Conservation (phyloP, 2,329 filamentous ascomycete species). For the Fusarium sp. region DNA sequence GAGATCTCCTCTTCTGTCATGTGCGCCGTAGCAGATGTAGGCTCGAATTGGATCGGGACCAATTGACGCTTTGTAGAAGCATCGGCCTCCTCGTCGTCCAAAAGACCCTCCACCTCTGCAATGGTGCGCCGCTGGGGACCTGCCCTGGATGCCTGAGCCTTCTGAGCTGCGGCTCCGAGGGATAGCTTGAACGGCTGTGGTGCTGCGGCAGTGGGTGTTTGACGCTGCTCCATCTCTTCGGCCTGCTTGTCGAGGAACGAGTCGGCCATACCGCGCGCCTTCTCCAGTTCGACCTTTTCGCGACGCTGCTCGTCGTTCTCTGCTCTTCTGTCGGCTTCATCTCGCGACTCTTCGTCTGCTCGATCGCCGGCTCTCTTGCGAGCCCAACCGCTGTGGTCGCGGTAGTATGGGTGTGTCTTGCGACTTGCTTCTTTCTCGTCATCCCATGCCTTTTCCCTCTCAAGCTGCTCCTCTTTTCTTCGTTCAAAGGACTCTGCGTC, state of each 20-base stretch:
- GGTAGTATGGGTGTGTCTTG: constrained; percentile 86
- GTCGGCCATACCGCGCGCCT: constrained; percentile 87
- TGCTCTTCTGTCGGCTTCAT: constrained; percentile 84
- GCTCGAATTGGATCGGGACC: constrained; percentile 86
- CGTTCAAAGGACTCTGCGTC: constrained; percentile 77
- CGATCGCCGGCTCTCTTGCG: constrained; percentile 83
- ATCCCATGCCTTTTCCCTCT: constrained; percentile 80
- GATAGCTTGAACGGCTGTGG: constrained; percentile 93
- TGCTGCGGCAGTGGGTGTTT: constrained; percentile 60
- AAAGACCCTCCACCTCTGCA: constrained; percentile 91
- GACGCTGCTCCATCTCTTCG: constrained; percentile 76
- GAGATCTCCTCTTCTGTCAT: constrained; percentile 91
- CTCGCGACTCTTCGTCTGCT: constrained; percentile 79
- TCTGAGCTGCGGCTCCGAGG: constrained; percentile 89
- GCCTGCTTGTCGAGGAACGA: constrained; percentile 90
- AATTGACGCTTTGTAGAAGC: constrained; percentile 80
- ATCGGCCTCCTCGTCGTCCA: constrained; percentile 95
- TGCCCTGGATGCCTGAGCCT: constrained; percentile 69
- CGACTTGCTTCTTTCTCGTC: constrained; percentile 87
- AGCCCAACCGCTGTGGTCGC: constrained; percentile 87
- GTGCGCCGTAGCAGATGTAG: constrained; percentile 70
- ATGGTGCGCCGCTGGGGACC: constrained; percentile 81
- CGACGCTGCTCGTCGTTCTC: constrained; percentile 83
- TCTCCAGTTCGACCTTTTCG: constrained; percentile 80
- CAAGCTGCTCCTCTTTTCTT: constrained; percentile 79